Base-by-base conservation (phyloP, 192 early-diverging fungal species). In the Chytriomyces hyalinus region DNA sequence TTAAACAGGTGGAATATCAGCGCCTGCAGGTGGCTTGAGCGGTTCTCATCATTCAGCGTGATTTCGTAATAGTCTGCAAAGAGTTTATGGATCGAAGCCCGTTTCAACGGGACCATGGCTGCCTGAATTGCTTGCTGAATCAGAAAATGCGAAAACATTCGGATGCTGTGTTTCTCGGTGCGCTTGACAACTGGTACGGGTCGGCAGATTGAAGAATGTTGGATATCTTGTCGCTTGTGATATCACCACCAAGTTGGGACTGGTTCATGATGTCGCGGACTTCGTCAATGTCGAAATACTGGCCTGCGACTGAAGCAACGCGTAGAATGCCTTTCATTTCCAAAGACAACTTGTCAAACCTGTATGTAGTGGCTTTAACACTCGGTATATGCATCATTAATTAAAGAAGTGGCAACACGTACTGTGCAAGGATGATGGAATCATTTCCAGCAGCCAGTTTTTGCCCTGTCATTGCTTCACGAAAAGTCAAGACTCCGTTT, bases 71-170 rank as follows among this genome's bases (percentile, higher is more conserved):
- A 44, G 20, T 72, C 53, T 9, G 4, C 48, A 60, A 46, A 72
- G 8, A 24, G 13, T 20, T 15, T n/a, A 72, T 72, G 49, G 49
- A 72, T 15, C 22, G 11, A 13, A 26, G 51, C 70, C 3, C 20
- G 49, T n/a, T 50, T 13, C 2, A 26, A 3, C 53, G 70, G 70
- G 15, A 60, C 22, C 10, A 61, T n/a, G 20, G 48, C 59, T 5
- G 26, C 11, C 17, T 22, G 28, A 5, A 72, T 72, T 51, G 17
- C 70, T 72, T 72, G 70, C 17, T 72, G 47, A 3, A 72, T 60
- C 11, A 72, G 70, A 50, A 24, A 72, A 53, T 72, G 70, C 9
- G 24, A 8, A 50, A 72, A 72, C 53, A 20, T n/a, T 57, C 13
- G 53, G 4, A n/a, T 20, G 13, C 2, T 20, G 20, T 4, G 53